Evolutionary conservation across 768 basidiomycete species (phyloP).

Genomic region (Collybia sordida): DNA sequence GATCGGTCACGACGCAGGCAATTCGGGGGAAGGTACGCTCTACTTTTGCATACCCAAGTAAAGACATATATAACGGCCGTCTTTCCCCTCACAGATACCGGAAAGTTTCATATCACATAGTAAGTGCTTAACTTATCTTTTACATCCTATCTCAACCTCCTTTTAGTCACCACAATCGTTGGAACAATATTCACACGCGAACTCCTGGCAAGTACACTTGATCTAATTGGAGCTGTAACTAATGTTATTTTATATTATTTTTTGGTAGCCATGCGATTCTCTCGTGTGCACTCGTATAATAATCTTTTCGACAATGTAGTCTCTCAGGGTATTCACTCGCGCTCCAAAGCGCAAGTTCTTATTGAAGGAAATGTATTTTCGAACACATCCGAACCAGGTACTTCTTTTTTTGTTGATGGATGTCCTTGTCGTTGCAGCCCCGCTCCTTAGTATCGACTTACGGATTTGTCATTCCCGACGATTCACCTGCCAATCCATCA

Average conservation of each 20-base stretch:
- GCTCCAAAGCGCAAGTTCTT: conserved; percentile 18
- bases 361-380: conserved; percentile 21
- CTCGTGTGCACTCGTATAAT: conserved; percentile 20
- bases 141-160: background rate
- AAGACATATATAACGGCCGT: background rate
- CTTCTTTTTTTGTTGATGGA: background rate
- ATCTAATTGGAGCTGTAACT: background rate
- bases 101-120: conserved; percentile 22
- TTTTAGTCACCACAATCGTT: conserved; percentile 19
- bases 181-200: conserved; percentile 21
- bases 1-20: conserved; percentile 16
- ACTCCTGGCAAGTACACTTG: conserved; percentile 14
- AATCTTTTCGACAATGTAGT: conserved; percentile 19
- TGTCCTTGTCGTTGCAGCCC: background rate
- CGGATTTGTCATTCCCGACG: conserved; percentile 23
- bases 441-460: conserved; percentile 15
- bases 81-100: conserved; percentile 12
- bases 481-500: conserved; percentile 16
- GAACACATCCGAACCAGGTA: conserved; percentile 18
- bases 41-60: too few relatives aligned
- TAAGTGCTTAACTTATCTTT: background rate
- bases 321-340: conserved; percentile 21
- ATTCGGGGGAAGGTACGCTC: conserved; percentile 9
- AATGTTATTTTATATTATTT: background rate
- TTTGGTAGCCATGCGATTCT: conserved; percentile 16